Conservation (phyloP, 352 stramenopile genomes). For the Pythium folliculosum region DNA sequence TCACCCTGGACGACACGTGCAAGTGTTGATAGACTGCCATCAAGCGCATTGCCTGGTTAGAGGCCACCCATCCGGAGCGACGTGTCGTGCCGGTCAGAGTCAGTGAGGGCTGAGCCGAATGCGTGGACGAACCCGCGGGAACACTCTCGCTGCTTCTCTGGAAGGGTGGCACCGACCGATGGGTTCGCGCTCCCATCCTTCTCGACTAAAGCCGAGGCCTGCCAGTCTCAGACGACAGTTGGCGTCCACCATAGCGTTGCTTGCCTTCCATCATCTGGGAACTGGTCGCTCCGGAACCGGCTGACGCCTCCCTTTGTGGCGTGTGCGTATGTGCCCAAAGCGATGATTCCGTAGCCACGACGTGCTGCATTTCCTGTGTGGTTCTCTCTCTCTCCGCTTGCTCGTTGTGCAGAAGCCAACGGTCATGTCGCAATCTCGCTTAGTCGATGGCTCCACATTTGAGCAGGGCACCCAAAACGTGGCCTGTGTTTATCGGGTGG, state of each 20-base stretch:
- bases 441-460: constrained; percentile 6
- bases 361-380: too few relatives aligned
- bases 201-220: constrained; percentile 6
- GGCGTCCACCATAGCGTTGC: not conserved
- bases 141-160: constrained; percentile 1
- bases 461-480: not conserved
- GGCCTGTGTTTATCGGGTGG: not conserved
- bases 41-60: not conserved
- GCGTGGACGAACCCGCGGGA: not conserved
- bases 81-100: too few relatives aligned
- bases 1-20: not conserved
- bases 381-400: not conserved
- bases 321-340: not conserved
- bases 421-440: not conserved
- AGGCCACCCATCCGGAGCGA: not conserved
- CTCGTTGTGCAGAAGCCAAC: not conserved
- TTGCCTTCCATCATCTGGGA: constrained; percentile 7
- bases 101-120: not conserved
- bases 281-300: not conserved
- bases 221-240: not conserved
- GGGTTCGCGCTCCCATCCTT: constrained; percentile 7
- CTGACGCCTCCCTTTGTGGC: not conserved
- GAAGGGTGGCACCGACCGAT: constrained; percentile 4
- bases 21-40: not conserved
- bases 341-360: too few relatives aligned